These are phyloP conservation scores for Coemansia sp. DNA, from an alignment of 192 early-diverging fungal species.

Conservation along the genomic window DNA sequence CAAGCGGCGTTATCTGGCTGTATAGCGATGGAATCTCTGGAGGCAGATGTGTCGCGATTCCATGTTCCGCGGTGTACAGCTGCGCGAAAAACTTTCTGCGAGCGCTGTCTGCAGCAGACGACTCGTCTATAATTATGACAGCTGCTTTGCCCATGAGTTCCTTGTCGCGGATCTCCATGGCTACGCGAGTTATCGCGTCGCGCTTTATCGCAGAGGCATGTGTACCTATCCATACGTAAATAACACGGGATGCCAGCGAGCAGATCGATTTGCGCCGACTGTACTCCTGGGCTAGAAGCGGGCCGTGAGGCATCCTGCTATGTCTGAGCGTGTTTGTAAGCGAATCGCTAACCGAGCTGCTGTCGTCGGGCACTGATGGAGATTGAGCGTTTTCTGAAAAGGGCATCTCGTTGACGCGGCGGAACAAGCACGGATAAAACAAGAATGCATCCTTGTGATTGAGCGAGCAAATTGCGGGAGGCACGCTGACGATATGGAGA, in stretches of 20 bases:
- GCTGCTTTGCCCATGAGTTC: conserved; percentile 38
- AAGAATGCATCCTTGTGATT: conserved; percentile 53
- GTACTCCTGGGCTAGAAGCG: conserved; percentile 36
- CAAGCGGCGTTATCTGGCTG: conserved; percentile 34
- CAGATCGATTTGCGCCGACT: conserved; percentile 37
- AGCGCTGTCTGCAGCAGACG: conserved; percentile 29
- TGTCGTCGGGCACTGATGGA: neutral
- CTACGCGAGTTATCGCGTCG: conserved; percentile 42
- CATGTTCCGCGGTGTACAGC: conserved; percentile 30
- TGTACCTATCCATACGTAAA: conserved; percentile 50
- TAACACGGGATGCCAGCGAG: conserved; percentile 32
- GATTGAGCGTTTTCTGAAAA: neutral
- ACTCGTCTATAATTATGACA: conserved; percentile 39
- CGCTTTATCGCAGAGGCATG: conserved; percentile 48
- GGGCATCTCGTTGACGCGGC: conserved; percentile 1
- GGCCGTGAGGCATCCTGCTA: conserved; percentile 9
- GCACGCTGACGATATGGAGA: conserved; percentile 47
- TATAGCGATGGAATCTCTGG: conserved; percentile 25
- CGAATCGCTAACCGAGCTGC: neutral
- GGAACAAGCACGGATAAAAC: conserved; percentile 44
- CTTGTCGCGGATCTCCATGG: conserved; percentile 48
- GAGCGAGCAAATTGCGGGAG: conserved; percentile 28
- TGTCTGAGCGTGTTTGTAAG: neutral
- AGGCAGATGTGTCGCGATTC: conserved; percentile 10
- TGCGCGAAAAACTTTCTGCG: conserved; percentile 43